A percentile compares a stretch with the other conserved stretches of the same genome.
These are phyloP conservation scores for Oryza coarctata DNA, from an alignment of 176 grass and related monocot genomes.

Conservation along the genomic window DNA sequence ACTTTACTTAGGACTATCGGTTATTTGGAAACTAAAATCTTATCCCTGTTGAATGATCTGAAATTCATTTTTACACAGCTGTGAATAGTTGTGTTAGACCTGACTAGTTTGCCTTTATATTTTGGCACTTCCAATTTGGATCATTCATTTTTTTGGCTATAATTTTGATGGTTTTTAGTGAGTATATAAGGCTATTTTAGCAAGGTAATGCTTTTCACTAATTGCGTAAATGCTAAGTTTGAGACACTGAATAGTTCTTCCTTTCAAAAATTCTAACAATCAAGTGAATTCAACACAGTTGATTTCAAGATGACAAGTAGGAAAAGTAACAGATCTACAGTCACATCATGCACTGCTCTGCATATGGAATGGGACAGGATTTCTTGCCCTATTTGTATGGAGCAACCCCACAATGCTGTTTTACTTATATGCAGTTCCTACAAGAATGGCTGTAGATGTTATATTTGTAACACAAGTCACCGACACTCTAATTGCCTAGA, in stretches of 20 bases:
- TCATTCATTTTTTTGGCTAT: not conserved
- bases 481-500: constrained; percentile 98
- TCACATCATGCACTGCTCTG: constrained; percentile 56
- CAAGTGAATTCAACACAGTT: constrained; percentile 63
- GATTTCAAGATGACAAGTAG: constrained; percentile 78
- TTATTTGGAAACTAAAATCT: not conserved
- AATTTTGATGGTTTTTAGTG: not conserved
- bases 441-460: constrained; percentile 90
- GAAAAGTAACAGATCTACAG: constrained; percentile 62
- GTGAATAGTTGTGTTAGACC: not conserved
- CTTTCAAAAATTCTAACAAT: constrained; percentile 57
- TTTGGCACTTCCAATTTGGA: not conserved
- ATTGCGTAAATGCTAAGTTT: constrained; percentile 33
- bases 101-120: not conserved
- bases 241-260: constrained; percentile 10
- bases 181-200: constrained; percentile 19
- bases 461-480: constrained; percentile 97
- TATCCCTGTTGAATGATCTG: not conserved
- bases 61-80: not conserved
- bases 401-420: constrained; percentile 97
- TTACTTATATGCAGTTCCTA: constrained; percentile 84
- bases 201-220: not conserved
- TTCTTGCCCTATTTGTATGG: constrained; percentile 99
- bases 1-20: constrained; percentile 3
- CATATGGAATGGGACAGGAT: constrained; percentile 95